Conservation (phyloP, 2,329 filamentous ascomycete genomes). For the Cladorrhinum sp. region DNA sequence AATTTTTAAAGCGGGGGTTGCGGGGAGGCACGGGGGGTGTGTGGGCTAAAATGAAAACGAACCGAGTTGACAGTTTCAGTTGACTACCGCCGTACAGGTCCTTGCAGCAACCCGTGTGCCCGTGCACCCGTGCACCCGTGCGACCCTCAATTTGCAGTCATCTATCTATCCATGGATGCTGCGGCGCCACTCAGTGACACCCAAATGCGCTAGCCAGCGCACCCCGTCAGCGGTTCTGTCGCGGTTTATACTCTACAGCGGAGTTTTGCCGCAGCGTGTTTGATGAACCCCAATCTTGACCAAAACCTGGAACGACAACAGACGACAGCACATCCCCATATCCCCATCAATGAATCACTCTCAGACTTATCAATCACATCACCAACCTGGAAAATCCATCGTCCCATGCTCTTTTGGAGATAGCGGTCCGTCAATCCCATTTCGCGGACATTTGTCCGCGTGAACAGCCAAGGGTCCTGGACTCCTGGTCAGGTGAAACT, state of each 20-base stretch:
- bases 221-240: not conserved
- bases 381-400: not conserved
- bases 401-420: not conserved
- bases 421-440: not conserved
- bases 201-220: slow-evolving; percentile 10
- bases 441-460: no score
- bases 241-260: not conserved
- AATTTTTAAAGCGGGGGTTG: no score
- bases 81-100: no score
- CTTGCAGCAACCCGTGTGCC: slow-evolving; percentile 3
- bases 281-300: not conserved
- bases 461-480: no score
- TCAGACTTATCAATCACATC: not conserved
- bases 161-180: no score
- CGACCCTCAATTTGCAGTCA: not conserved
- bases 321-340: not conserved
- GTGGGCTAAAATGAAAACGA: no score
- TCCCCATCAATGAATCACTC: no score
- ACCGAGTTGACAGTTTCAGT: no score
- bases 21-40: no score
- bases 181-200: not conserved
- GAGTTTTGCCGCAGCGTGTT: not conserved
- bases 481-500: not conserved
- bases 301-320: not conserved
- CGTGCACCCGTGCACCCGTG: not conserved